These are phyloP conservation scores for Phaffia tasmanica DNA, from an alignment of 768 basidiomycete genomes.

Conservation along the genomic window DNA sequence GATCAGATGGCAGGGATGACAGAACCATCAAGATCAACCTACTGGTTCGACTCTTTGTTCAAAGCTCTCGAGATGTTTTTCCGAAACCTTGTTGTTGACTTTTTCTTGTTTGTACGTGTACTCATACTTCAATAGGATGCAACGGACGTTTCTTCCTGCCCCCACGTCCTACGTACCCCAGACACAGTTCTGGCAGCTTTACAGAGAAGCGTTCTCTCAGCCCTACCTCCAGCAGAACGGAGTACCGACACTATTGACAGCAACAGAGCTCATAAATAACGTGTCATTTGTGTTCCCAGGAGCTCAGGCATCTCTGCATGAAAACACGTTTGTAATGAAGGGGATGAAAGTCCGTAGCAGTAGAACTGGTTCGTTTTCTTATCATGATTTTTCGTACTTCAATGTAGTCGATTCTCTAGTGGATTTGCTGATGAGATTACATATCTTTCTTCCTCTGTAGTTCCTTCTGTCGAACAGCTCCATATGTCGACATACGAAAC, in stretches of 20 bases:
- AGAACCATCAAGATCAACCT: conserved; percentile 12
- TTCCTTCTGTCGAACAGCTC: neutral
- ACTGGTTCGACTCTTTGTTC: conserved; percentile 15
- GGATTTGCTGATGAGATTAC: neutral
- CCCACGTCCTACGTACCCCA: conserved; percentile 75
- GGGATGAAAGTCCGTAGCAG: conserved; percentile 51
- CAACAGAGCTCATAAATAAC: conserved; percentile 90
- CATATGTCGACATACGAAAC: neutral
- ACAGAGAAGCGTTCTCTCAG: conserved; percentile 62
- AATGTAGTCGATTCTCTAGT: neutral
- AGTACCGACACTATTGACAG: conserved; percentile 49
- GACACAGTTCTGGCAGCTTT: conserved; percentile 89
- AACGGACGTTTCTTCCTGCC: conserved; percentile 66
- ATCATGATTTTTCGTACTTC: too few species aligned
- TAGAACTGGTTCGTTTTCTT: too few species aligned
- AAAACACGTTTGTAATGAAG: conserved; percentile 72
- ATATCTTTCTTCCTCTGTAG: neutral
- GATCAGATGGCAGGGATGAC: neutral
- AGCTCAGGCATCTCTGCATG: conserved; percentile 61
- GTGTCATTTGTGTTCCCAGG: conserved; percentile 73
- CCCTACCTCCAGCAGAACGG: conserved; percentile 38
- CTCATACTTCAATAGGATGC: conserved; percentile 56
- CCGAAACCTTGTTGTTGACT: neutral
- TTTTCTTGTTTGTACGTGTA: neutral
- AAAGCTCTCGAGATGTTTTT: too few species aligned